Evolutionary conservation across 2,329 filamentous ascomycete species (phyloP).

Genomic region (Fusarium hostae): DNA sequence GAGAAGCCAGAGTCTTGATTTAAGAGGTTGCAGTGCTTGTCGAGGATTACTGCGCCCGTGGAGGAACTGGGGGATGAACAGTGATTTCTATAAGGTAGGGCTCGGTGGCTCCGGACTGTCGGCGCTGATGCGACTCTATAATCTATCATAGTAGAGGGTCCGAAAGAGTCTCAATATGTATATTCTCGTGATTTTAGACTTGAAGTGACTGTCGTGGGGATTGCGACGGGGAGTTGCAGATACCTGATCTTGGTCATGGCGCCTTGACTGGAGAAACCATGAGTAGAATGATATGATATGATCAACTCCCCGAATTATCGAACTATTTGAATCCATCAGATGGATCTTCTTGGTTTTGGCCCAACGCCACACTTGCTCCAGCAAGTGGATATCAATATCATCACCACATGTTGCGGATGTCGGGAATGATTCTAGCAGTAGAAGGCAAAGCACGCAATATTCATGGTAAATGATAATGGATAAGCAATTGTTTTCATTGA

Average conservation of each 20-base stretch:
- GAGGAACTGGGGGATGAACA: neutral
- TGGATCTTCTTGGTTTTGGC: neutral
- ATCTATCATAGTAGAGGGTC: neutral
- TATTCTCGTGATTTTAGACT: neutral
- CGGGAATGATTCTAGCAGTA: neutral
- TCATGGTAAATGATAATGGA: neutral
- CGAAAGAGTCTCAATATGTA: neutral
- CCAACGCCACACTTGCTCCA: neutral
- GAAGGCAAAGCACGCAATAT: neutral
- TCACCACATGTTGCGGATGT: neutral
- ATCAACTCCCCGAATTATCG: constrained; percentile 32
- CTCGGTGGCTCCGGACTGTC: constrained; percentile 28
- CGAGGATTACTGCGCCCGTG: constrained; percentile 7
- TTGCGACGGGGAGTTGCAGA: neutral
- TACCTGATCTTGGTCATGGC: neutral
- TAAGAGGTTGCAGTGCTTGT: neutral
- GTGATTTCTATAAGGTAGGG: neutral
- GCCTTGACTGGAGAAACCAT: constrained; percentile 8
- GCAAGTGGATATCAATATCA: neutral
- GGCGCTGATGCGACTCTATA: neutral
- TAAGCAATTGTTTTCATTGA: neutral
- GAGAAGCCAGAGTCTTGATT: neutral
- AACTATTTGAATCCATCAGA: neutral
- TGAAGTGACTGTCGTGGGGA: neutral
- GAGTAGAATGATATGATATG: constrained; percentile 6